A percentile compares a stretch with the other conserved stretches of the same genome.
Evolutionary conservation across 2,329 filamentous ascomycete genomes (phyloP).

Genomic region (Claviceps monticola): DNA sequence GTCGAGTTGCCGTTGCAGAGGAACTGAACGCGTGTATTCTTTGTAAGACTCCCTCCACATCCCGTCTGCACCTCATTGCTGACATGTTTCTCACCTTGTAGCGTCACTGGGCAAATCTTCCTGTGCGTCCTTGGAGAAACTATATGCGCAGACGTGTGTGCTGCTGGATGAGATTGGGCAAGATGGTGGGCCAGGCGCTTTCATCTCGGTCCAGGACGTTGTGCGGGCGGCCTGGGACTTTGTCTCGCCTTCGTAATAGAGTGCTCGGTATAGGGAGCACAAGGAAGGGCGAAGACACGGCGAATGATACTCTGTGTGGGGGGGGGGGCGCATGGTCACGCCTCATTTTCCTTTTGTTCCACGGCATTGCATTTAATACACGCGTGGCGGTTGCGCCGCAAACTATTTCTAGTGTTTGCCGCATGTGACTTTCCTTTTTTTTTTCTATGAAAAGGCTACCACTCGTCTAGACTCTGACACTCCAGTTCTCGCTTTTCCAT

Average conservation of each 20-base stretch:
- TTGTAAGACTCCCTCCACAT: constrained; percentile 36
- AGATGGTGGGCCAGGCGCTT: constrained; percentile 67
- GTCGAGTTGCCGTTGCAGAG: constrained; percentile 70
- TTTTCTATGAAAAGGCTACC: no score
- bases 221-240: constrained; percentile 29
- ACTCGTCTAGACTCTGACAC: no score
- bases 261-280: not conserved
- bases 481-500: no score
- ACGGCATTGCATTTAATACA: no score
- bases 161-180: constrained; percentile 71
- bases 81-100: constrained; percentile 21
- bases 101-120: constrained; percentile 85
- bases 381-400: no score
- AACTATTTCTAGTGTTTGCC: no score
- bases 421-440: no score
- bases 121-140: constrained; percentile 66
- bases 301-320: not conserved
- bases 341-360: no score
- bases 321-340: no score
- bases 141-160: constrained; percentile 77
- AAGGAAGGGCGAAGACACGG: not conserved
- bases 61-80: not conserved
- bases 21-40: constrained; percentile 89
- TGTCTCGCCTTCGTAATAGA: not conserved
- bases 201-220: constrained; percentile 50